Percentiles rank a stretch among this genome's conserved stretches.
phyloP scores from a whole-genome alignment of 1,139 yeast genomes.

The Scheffersomyces stambukii region DNA sequence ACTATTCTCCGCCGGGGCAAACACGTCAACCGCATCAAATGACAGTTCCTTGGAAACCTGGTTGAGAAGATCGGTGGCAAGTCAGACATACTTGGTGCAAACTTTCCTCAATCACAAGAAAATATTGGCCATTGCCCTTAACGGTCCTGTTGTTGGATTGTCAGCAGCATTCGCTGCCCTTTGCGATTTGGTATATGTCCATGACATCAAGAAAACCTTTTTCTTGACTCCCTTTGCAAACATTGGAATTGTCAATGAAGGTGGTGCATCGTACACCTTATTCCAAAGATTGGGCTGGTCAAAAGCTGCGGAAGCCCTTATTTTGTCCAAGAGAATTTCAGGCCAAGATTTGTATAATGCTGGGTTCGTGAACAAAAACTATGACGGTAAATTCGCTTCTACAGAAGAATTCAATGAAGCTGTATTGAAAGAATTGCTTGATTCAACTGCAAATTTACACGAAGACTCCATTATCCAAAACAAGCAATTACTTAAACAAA shows the following conservation, averaged over 20 bases:
- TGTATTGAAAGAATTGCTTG: slow-evolving; percentile 44
- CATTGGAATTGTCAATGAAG: slow-evolving; percentile 81
- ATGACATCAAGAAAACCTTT: slow-evolving; percentile 52
- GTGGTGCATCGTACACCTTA: slow-evolving; percentile 67
- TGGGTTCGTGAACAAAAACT: slow-evolving; percentile 60
- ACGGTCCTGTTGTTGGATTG: slow-evolving; percentile 85
- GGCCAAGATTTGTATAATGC: slow-evolving; percentile 52
- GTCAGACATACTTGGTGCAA: slow-evolving; percentile 67
- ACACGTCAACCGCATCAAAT: slow-evolving; percentile 26
- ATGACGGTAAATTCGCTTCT: slow-evolving; percentile 39
- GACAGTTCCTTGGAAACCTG: slow-evolving; percentile 47
- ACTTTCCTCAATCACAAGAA: slow-evolving; percentile 69
- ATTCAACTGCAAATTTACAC: slow-evolving; percentile 47
- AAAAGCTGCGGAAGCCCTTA: slow-evolving; percentile 67
- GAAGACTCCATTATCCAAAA: slow-evolving; percentile 57
- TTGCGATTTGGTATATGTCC: slow-evolving; percentile 73
- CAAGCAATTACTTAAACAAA: slow-evolving; percentile 51
- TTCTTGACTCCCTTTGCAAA: slow-evolving; percentile 75
- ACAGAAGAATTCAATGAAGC: slow-evolving; percentile 56
- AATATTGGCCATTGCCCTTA: slow-evolving; percentile 68
- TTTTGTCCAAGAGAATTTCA: slow-evolving; percentile 61
- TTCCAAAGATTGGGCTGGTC: slow-evolving; percentile 71
- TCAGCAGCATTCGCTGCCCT: slow-evolving; percentile 71
- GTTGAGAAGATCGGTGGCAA: slow-evolving; percentile 57
- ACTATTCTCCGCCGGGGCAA: slow-evolving; percentile 84